Conservation (phyloP, 441 rosid genomes). For the Gossypium gossypioides region DNA sequence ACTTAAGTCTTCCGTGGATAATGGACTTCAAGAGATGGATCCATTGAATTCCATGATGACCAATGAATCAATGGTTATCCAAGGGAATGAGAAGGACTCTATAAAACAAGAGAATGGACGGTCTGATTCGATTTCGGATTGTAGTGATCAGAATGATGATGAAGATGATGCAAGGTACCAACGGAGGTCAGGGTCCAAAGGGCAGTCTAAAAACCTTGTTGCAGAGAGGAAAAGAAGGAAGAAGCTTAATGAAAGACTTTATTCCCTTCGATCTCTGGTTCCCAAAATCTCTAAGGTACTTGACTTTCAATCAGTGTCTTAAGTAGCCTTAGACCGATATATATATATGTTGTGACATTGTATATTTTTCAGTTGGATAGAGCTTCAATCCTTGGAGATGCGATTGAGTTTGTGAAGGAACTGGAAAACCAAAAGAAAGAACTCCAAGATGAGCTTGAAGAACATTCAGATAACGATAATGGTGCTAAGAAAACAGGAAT, state of each 20-base stretch:
- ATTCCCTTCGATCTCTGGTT: conserved; percentile 50
- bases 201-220: conserved; percentile 44
- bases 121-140: conserved; percentile 58
- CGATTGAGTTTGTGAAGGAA: conserved; percentile 73
- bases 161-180: conserved; percentile 45
- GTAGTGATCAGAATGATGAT: conserved; percentile 76
- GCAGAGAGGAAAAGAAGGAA: conserved; percentile 66
- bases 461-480: conserved; percentile 53
- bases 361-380: conserved; percentile 48
- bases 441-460: conserved; percentile 77
- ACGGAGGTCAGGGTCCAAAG: conserved; percentile 37
- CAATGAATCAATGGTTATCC: conserved; percentile 18
- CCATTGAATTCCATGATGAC: conserved; percentile 17
- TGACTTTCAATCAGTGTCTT: background rate
- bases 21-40: conserved; percentile 27
- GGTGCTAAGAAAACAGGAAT: conserved; percentile 26
- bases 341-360: background rate
- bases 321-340: background rate
- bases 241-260: conserved; percentile 60
- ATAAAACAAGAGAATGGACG: conserved; percentile 43
- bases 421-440: conserved; percentile 59
- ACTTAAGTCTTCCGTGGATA: conserved; percentile 18
- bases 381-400: conserved; percentile 27
- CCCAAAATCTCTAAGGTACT: conserved; percentile 55
- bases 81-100: conserved; percentile 35